Percentiles rank a stretch among this genome's conserved stretches.
phyloP scores from a whole-genome alignment of 2,329 filamentous ascomycete species.

The Xylariaceae sp. region DNA sequence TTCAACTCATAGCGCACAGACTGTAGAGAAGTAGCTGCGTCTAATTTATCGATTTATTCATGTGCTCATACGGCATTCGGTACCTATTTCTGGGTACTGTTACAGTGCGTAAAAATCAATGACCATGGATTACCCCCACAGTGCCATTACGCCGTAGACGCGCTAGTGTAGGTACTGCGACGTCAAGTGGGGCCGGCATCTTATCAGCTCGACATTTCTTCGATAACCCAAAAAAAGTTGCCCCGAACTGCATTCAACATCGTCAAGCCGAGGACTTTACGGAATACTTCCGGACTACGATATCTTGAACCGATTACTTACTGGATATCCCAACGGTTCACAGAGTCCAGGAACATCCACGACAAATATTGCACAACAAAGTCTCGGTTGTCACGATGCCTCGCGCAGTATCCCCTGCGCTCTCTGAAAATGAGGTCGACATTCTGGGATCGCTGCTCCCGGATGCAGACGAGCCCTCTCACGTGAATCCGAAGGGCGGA shows the following conservation, averaged over 20 bases:
- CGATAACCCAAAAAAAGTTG: constrained; percentile 22
- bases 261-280: no score
- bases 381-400: constrained; percentile 50
- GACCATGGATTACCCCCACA: background rate
- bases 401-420: constrained; percentile 71
- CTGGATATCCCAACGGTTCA: background rate
- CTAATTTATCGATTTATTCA: no score
- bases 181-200: constrained; percentile 14
- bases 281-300: background rate
- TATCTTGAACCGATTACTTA: background rate
- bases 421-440: constrained; percentile 87
- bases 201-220: constrained; percentile 11
- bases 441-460: constrained; percentile 75
- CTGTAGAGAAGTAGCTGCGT: no score
- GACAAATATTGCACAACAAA: background rate
- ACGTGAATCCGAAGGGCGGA: constrained; percentile 36
- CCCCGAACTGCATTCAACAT: constrained; percentile 1
- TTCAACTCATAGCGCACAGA: no score
- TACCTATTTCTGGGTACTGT: no score
- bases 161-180: background rate
- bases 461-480: constrained; percentile 47
- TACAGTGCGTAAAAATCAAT: background rate
- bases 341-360: background rate
- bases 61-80: no score
- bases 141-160: background rate